Evolutionary conservation across 495 filamentous ascomycete genomes (phyloP).

Genomic region (Hypoxylon subgilvum): DNA sequence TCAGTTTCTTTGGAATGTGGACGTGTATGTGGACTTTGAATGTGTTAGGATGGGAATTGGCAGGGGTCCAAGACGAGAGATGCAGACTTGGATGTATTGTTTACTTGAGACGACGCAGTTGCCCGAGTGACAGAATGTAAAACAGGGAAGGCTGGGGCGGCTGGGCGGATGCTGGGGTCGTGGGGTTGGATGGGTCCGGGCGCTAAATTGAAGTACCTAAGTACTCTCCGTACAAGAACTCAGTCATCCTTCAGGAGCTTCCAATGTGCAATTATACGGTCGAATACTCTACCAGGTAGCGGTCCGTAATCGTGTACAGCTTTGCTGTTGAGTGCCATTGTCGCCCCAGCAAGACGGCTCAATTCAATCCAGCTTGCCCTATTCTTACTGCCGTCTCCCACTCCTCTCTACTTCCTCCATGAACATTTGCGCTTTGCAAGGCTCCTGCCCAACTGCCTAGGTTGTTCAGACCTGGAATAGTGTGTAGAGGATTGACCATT

Average conservation of each 20-base stretch:
- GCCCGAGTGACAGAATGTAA: conserved; percentile 17
- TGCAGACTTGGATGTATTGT: conserved; percentile 13
- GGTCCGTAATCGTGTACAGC: too few species aligned
- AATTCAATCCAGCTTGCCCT: too few species aligned
- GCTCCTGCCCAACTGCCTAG: too few species aligned
- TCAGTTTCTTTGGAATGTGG: conserved; percentile 23
- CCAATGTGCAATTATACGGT: neutral
- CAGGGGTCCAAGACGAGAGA: conserved; percentile 13
- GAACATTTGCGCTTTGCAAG: too few species aligned
- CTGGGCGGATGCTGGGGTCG: conserved; percentile 13
- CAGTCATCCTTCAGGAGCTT: neutral
- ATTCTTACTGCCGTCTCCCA: too few species aligned
- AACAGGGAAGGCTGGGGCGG: neutral
- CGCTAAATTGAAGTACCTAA: conserved; percentile 20
- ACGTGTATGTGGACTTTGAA: conserved; percentile 1
- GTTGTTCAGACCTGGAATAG: neutral
- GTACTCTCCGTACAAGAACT: too few species aligned
- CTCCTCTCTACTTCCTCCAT: too few species aligned
- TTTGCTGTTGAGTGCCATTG: too few species aligned
- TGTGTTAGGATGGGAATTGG: conserved; percentile 9
- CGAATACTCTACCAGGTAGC: too few species aligned
- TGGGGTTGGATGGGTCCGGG: neutral
- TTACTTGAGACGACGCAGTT: conserved; percentile 25
- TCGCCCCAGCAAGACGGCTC: too few species aligned
- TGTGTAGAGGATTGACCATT: neutral